Conservation (phyloP, 495 filamentous ascomycete genomes). For the Cercophora scortea region DNA sequence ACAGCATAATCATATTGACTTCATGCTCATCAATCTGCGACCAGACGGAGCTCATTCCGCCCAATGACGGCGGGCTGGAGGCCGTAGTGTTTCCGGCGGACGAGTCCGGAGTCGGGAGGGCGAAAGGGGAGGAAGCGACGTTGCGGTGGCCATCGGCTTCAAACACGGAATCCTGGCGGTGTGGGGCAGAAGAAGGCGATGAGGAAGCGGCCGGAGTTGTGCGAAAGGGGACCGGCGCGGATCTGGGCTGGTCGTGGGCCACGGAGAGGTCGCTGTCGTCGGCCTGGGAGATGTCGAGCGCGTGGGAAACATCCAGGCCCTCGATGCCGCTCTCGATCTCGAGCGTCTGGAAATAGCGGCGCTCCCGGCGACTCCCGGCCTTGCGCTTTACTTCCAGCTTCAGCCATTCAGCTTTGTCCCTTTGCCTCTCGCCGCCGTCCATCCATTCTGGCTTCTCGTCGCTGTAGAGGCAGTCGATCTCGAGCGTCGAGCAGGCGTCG, state of each 20-base stretch:
- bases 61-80: neutral
- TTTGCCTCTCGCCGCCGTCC: conserved; percentile 42
- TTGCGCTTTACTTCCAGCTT: conserved; percentile 45
- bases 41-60: neutral
- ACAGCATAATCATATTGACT: conserved; percentile 33
- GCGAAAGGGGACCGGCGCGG: neutral
- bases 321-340: conserved; percentile 33
- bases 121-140: no score
- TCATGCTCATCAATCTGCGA: conserved; percentile 10
- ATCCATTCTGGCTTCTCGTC: conserved; percentile 49
- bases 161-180: neutral
- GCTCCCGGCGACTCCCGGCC: conserved; percentile 31
- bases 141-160: neutral
- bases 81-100: neutral
- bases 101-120: neutral
- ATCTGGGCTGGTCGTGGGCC: neutral
- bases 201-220: neutral
- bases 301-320: conserved; percentile 18
- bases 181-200: neutral
- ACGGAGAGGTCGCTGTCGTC: conserved; percentile 6
- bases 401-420: conserved; percentile 39
- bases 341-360: conserved; percentile 21
- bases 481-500: conserved; percentile 33
- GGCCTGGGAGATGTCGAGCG: neutral
- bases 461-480: conserved; percentile 41